Conservation (phyloP, 352 stramenopile genomes). For the Plasmopara viticola region DNA sequence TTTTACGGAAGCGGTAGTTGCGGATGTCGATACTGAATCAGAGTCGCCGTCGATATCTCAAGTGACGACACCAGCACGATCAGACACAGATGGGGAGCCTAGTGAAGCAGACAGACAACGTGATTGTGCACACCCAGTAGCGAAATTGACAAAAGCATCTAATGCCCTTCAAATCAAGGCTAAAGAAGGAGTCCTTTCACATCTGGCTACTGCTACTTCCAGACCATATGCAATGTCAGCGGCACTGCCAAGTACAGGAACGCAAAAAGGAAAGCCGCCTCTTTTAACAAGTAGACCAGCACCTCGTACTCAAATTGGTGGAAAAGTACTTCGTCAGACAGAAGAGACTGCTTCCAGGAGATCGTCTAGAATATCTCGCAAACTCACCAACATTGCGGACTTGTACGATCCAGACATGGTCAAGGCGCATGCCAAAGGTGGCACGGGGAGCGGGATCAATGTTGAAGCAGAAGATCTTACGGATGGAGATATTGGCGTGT, state of each 20-base stretch:
- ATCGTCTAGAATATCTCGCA: conserved; percentile 62
- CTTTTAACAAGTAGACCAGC: conserved; percentile 16
- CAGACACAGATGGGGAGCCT: conserved; percentile 51
- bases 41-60: conserved; percentile 58
- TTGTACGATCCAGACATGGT: conserved; percentile 69
- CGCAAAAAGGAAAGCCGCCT: conserved; percentile 15
- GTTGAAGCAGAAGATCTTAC: conserved; percentile 40
- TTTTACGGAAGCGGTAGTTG: conserved; percentile 10
- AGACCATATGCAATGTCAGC: not conserved
- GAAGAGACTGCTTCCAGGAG: conserved; percentile 31
- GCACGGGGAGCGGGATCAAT: conserved; percentile 11
- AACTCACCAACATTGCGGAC: conserved; percentile 74
- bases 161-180: conserved; percentile 2
- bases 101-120: conserved; percentile 14
- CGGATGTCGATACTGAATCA: conserved; percentile 55
- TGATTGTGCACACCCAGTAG: conserved; percentile 28
- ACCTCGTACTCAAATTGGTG: conserved; percentile 13
- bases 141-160: conserved; percentile 25
- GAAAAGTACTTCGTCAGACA: conserved; percentile 17
- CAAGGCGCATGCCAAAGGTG: conserved; percentile 22
- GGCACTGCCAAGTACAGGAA: conserved; percentile 1
- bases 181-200: no score
- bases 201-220: not conserved
- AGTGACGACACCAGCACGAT: conserved; percentile 58
- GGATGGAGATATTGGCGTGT: conserved; percentile 58